Evolutionary conservation across 352 stramenopile genomes (phyloP), one percentile per base, ranked within the genome.

Genomic region (Globisporangium orthogonon): DNA sequence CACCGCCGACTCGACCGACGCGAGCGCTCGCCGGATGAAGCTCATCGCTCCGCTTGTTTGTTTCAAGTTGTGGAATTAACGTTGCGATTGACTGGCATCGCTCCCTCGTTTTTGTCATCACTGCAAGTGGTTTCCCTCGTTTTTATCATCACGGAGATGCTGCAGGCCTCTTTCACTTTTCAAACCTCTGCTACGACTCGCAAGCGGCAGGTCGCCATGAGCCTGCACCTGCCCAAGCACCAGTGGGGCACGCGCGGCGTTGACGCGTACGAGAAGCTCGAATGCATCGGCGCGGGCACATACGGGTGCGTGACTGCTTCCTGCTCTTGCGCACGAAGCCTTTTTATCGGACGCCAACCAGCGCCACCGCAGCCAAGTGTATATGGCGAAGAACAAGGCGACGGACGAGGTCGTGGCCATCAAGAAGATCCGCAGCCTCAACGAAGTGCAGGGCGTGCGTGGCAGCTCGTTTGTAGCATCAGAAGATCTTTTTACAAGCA

Each of bases 361-460:
- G 37, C 2, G 11, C 11, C 11, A 13, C 4, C 10, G 37, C 61
- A 94, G 84, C 0, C 82, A 95, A 66, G 86, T 95, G 60, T 95
- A 93, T 58, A 90, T 93, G 83, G 86, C 86, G 51, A 91, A 91
- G 63, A 81, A 95, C 66, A 93, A 91, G 60, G 62, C 70, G 30
- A 93, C 82, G 39, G 75, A 78, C 31, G 82, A 95, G 45, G 68
- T 94, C n/a, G 86, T 95, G 10, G 86, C 86, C n/a, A 90, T 95
- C 58, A 95, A 95, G 73, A 95, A 95, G 64, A 95, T 95, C 64
- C 83, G 86, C 45, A 95, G 83, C 54, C 71, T 94, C 7, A 95
- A 95, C 43, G 86, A 95, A 87, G 82, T 95, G 30, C 86, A 95
- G 52, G 86, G 86, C 57, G 83, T 95, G 56, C 66, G 73, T 86